Evolutionary conservation across 2,329 filamentous ascomycete genomes (phyloP).

Genomic region (Neonectria faginata): DNA sequence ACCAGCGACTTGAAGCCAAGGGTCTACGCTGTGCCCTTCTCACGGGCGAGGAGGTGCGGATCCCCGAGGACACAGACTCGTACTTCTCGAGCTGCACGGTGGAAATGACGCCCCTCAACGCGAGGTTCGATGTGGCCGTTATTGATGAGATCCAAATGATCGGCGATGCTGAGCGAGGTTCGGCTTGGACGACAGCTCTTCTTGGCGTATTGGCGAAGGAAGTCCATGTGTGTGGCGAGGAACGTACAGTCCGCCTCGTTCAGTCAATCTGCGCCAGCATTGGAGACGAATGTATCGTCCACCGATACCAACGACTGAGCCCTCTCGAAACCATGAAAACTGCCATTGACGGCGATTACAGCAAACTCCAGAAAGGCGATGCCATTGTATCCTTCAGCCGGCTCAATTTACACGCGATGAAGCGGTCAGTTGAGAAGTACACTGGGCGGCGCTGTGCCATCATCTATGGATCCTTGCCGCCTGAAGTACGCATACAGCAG

Average conservation of each 20-base stretch:
- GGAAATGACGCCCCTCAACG: conserved; percentile 78
- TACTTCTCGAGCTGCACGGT: conserved; percentile 89
- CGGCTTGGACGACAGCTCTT: conserved; percentile 93
- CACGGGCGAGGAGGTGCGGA: conserved; percentile 89
- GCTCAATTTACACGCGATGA: conserved; percentile 82
- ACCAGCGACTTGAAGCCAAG: conserved; percentile 82
- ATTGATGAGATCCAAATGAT: conserved; percentile 99
- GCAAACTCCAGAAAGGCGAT: conserved; percentile 84
- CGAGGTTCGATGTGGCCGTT: conserved; percentile 84
- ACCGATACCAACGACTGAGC: conserved; percentile 86
- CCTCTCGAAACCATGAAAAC: conserved; percentile 74
- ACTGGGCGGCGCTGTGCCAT: conserved; percentile 89
- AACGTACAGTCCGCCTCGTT: conserved; percentile 82
- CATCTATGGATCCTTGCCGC: conserved; percentile 91
- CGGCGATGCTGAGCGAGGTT: conserved; percentile 80
- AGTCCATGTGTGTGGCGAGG: conserved; percentile 93
- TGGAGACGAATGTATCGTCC: conserved; percentile 85
- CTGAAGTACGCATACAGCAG: conserved; percentile 92
- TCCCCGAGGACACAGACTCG: conserved; percentile 68
- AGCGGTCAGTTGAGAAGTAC: conserved; percentile 77
- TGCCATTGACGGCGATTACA: conserved; percentile 73
- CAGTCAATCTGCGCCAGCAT: conserved; percentile 79
- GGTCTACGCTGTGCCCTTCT: conserved; percentile 82
- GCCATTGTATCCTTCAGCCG: conserved; percentile 90
- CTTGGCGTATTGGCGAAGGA: conserved; percentile 89